phyloP scores from a whole-genome alignment of 2,329 filamentous ascomycete genomes.

The Parastagonospora nodorum region DNA sequence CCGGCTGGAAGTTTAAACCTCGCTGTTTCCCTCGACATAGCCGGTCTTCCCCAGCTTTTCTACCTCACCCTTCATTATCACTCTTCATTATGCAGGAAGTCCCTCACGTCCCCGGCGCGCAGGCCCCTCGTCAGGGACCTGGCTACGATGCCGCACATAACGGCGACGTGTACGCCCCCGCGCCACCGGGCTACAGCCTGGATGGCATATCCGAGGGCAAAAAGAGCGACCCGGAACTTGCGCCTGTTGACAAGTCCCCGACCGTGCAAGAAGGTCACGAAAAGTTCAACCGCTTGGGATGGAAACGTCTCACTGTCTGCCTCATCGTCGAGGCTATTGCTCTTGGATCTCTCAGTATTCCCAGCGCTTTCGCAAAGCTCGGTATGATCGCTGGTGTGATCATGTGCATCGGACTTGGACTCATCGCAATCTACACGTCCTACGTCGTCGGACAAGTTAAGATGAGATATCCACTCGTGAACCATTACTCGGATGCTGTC shows the following conservation, averaged over 20 bases:
- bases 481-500: conserved; percentile 72
- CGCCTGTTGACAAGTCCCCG: conserved; percentile 36
- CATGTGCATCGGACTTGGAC: conserved; percentile 54
- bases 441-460: conserved; percentile 67
- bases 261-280: conserved; percentile 44
- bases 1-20: conserved; percentile 17
- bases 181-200: conserved; percentile 23
- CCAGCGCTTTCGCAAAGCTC: conserved; percentile 52
- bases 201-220: conserved; percentile 35
- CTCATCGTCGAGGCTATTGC: conserved; percentile 58
- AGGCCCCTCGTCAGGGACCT: neutral
- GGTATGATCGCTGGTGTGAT: conserved; percentile 55
- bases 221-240: conserved; percentile 41
- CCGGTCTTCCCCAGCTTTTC: neutral
- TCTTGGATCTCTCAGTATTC: conserved; percentile 53
- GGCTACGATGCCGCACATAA: neutral
- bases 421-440: conserved; percentile 66
- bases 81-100: conserved; percentile 25
- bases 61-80: neutral
- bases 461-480: conserved; percentile 62
- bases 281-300: conserved; percentile 52
- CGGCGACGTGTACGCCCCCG: conserved; percentile 12
- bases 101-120: conserved; percentile 4
- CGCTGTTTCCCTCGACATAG: conserved; percentile 9
- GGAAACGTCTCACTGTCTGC: conserved; percentile 57